Evolutionary conservation across 495 filamentous ascomycete genomes (phyloP), one percentile per base, ranked within the genome.

Genomic region (Penicillium canariense): DNA sequence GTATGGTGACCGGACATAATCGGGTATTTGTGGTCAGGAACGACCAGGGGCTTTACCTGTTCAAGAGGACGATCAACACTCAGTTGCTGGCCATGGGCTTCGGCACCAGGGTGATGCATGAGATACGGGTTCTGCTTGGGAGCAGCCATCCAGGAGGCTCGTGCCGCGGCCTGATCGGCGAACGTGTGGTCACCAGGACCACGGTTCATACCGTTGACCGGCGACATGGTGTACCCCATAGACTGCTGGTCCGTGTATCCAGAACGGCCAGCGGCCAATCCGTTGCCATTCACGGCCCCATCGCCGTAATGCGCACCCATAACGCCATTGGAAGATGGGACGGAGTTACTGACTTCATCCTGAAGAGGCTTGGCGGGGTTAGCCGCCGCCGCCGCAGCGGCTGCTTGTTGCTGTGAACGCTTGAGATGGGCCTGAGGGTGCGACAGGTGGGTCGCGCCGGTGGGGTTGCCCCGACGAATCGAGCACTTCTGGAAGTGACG

Each of bases 401-500:
- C 65, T 48, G 58, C 56, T 56, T 67, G 65, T 69, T 85, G 79
- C 56, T 86, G 79, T 56, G 79, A 78, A 70, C 88, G 90, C 77
- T 90, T 91, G 57, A 92, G 77, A 72, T 94, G 89, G 55, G 88
- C 88, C 70, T 91, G 87, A 36, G 94, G 87, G 73, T 96, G 89
- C 50, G 91, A 91, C 64, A 98, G 74, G 80, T 98, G 93, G 62
- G 85, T 94, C 52, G 86, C 88, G 51, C 91, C 91, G 20, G 88
- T 95, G 23, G 93, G 93, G 75, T 97, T 97, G 40, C 94, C 94
- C 59, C 94, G 85, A 59, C 94, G 84, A 48, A 96, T 86, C 27
- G 93, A 96, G 74, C 94, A 98, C 74, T 98, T 98, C 68, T 96
- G 90, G 70, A 98, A 98, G 71, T 98, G 94, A 54, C 94, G 87